Conservation (phyloP, 148 eudicot species). For the Diospyros kaki region DNA sequence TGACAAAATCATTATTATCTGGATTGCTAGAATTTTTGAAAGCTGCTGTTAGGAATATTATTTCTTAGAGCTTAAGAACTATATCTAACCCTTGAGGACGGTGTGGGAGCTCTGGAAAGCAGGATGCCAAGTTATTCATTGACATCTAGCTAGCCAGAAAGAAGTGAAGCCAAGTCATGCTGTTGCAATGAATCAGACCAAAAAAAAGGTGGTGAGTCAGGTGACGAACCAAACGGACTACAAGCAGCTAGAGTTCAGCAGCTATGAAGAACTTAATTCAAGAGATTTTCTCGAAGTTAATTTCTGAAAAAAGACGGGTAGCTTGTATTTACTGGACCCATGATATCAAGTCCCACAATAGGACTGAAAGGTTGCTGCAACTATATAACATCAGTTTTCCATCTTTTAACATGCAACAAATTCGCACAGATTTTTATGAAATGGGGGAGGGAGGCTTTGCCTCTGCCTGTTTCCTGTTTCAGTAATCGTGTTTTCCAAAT, state of each 20-base stretch:
- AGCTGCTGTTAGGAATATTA: too few relatives aligned
- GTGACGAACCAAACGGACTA: neutral
- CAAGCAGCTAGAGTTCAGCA: neutral
- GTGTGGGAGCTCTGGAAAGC: neutral
- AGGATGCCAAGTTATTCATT: neutral
- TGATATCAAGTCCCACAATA: neutral
- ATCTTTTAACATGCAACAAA: neutral
- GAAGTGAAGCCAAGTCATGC: neutral
- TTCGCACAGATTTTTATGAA: too few relatives aligned
- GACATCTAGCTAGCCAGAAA: conserved; percentile 8
- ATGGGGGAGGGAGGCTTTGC: too few relatives aligned
- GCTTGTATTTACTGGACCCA: neutral
- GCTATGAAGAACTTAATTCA: neutral
- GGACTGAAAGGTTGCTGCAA: neutral
- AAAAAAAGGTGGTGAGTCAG: too few relatives aligned
- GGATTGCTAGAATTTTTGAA: neutral
- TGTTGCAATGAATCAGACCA: neutral
- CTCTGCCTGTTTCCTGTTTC: too few relatives aligned
- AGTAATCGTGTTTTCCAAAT: neutral
- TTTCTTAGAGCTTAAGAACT: neutral
- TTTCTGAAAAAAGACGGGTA: neutral
- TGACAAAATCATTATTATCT: neutral
- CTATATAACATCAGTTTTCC: neutral
- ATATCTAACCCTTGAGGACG: neutral
- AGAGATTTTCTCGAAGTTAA: neutral